These are phyloP conservation scores for Elaeagnus macrophylla DNA, from an alignment of 306 rosid species.

Conservation along the genomic window DNA sequence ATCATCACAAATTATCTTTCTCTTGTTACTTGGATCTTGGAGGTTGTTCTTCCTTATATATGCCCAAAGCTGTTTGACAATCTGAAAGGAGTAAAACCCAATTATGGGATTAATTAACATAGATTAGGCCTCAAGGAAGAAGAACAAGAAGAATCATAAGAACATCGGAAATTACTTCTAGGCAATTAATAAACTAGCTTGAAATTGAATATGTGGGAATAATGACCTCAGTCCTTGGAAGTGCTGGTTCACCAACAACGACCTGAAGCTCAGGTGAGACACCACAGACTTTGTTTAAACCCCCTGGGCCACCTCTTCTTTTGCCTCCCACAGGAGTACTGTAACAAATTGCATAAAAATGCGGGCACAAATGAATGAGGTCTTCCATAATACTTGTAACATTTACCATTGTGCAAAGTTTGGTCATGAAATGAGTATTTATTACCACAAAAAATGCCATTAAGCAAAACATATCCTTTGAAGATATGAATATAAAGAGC, in stretches of 20 bases:
- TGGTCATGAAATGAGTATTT: no score
- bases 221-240: constrained; percentile 73
- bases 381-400: background rate
- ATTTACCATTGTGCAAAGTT: background rate
- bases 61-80: constrained; percentile 91
- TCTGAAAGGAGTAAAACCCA: constrained; percentile 33
- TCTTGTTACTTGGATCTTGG: constrained; percentile 84
- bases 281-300: constrained; percentile 69
- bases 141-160: background rate
- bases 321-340: constrained; percentile 49
- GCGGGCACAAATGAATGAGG: constrained; percentile 4
- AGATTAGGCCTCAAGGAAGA: background rate
- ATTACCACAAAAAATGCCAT: no score
- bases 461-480: no score
- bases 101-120: background rate
- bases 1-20: constrained; percentile 79
- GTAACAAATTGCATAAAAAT: constrained; percentile 7
- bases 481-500: no score
- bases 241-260: constrained; percentile 57
- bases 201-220: constrained; percentile 3
- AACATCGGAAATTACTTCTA: background rate
- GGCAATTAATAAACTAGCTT: background rate
- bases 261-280: constrained; percentile 73
- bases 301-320: constrained; percentile 72
- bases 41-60: constrained; percentile 84